Evolutionary conservation across 2,329 filamentous ascomycete species (phyloP), one percentile per base, ranked within the genome.

Genomic region (Botrytis pseudocinerea): DNA sequence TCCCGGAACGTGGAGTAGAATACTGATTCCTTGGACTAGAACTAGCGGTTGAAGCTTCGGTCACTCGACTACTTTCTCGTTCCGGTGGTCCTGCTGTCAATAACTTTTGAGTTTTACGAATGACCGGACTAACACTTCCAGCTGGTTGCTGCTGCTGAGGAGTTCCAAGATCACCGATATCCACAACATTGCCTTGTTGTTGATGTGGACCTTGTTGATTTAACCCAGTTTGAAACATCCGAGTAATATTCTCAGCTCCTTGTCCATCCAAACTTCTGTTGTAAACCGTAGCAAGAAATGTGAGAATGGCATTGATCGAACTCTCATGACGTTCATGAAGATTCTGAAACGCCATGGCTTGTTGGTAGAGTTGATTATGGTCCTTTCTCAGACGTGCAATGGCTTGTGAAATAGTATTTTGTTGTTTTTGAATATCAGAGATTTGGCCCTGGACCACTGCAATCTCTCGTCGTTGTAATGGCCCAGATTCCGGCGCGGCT

Each of bases 291-390:
- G 95, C 96, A 32, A 99, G 87, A 82, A 99, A 98, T 68, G 95
- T 97, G 60, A 99, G 87, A 75, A 99, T 98, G n/a, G 95, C 95
- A 80, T 98, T 98, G 83, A 99, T 98, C 0, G 95, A 98, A 81
- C 95, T 97, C 81, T 99, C 96, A 80, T 99, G 96, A n/a, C 96
- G 91, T 78, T 95, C 94, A 80, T 98, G 95, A 80, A 97, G 90
- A 74, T 90, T 92, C 82, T 98, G 95, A 81, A 98, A 98, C 73
- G 93, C 91, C 62, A 93, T 88, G 0, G 95, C 95, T 82, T 98
- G 94, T 72, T 93, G 92, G 79, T 95, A 97, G 44, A 98, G 88
- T 75, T 95, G 91, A 75, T 94, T 91, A 80, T 98, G 96, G 79
- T 98, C 95, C 74, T 92, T 89, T 72, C 94, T 92, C 73, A 98